These are phyloP conservation scores for Usnea hakonensis DNA, from an alignment of 495 filamentous ascomycete species.

Conservation along the genomic window DNA sequence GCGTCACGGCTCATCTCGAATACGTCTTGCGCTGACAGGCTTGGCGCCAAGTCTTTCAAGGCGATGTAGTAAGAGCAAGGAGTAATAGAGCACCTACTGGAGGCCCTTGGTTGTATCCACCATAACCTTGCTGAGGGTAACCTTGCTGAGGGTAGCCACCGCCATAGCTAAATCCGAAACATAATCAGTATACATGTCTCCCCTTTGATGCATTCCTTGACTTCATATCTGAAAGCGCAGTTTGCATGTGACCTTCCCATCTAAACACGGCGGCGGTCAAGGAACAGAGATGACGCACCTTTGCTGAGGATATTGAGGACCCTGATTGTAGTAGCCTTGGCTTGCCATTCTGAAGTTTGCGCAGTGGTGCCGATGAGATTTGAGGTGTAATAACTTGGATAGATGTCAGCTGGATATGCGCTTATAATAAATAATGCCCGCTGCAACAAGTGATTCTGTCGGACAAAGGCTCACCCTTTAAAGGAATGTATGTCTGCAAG, in stretches of 20 bases:
- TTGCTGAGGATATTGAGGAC: conserved; percentile 33
- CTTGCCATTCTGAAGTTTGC: conserved; percentile 35
- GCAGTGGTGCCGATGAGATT: background rate
- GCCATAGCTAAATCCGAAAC: conserved; percentile 18
- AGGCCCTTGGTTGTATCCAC: conserved; percentile 36
- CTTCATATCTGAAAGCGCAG: background rate
- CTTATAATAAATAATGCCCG: background rate
- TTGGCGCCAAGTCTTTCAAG: background rate
- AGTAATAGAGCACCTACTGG: conserved; percentile 21
- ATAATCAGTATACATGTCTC: conserved; percentile 6
- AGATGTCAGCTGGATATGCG: conserved; percentile 2
- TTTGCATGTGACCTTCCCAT: background rate
- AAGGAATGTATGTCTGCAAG: background rate
- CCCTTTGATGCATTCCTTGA: background rate
- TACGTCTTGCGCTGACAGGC: background rate
- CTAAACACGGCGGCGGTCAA: conserved; percentile 11
- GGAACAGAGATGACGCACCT: conserved; percentile 25
- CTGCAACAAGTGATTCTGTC: background rate
- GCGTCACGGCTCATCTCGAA: conserved; percentile 21
- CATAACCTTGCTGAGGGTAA: conserved; percentile 34
- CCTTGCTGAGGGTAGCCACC: conserved; percentile 28
- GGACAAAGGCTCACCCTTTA: background rate
- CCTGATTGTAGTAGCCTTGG: conserved; percentile 40
- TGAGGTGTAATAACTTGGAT: background rate
- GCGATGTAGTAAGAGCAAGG: conserved; percentile 24